Evolutionary conservation across 2,329 filamentous ascomycete species (phyloP).

Genomic region (Aspergillus flavus): DNA sequence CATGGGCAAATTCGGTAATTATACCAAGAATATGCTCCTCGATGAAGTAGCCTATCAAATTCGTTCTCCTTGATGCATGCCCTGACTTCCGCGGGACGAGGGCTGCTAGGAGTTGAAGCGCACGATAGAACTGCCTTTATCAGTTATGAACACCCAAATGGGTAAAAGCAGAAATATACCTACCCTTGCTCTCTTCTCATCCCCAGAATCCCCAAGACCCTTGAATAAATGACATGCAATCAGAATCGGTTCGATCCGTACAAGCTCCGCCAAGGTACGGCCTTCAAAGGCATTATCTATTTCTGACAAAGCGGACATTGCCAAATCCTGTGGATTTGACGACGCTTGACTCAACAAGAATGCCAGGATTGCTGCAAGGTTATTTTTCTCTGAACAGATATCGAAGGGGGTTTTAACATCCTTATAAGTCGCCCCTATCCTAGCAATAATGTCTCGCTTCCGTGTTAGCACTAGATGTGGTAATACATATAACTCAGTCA

Average conservation of each 20-base stretch:
- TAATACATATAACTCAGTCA: constrained; percentile 79
- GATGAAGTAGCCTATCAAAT: constrained; percentile 73
- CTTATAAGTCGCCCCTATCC: constrained; percentile 72
- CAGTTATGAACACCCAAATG: constrained; percentile 4
- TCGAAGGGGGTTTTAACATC: constrained; percentile 60
- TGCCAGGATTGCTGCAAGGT: constrained; percentile 62
- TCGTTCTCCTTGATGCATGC: constrained; percentile 52
- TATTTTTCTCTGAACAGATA: constrained; percentile 60
- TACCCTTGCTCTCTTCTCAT: constrained; percentile 58
- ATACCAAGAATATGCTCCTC: constrained; percentile 83
- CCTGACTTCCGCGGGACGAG: constrained; percentile 54
- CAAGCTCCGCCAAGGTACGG: constrained; percentile 66
- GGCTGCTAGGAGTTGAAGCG: constrained; percentile 53
- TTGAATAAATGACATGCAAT: constrained; percentile 83
- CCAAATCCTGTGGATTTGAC: constrained; percentile 65
- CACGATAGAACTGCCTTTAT: constrained; percentile 49
- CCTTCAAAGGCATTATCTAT: constrained; percentile 72
- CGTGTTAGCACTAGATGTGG: constrained; percentile 83
- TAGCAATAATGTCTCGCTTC: constrained; percentile 75
- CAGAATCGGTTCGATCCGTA: constrained; percentile 73
- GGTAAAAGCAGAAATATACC: constrained; percentile 27
- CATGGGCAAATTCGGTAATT: constrained; percentile 77
- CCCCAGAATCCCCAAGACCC: constrained; percentile 69
- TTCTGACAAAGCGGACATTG: constrained; percentile 68
- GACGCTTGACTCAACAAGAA: constrained; percentile 63